Evolutionary conservation across 2,329 filamentous ascomycete genomes (phyloP).

Genomic region (Penicillium aurantiogriseum): DNA sequence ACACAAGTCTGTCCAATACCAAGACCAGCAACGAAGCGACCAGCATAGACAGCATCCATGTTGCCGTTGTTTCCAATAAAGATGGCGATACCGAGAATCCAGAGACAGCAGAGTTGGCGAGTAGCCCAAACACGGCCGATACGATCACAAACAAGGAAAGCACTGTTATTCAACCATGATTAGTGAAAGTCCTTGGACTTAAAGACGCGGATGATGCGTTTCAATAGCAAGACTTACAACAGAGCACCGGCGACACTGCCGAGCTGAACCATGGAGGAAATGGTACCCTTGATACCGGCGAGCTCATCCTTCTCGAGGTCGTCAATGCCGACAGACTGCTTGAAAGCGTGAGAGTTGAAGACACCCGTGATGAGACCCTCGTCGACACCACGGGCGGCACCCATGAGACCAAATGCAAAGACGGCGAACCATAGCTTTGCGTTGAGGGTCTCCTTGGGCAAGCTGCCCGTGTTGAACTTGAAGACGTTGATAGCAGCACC

Average conservation of each 20-base stretch:
- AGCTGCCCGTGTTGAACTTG: slow-evolving; percentile 58
- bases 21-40: slow-evolving; percentile 64
- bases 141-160: slow-evolving; percentile 59
- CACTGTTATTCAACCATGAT: slow-evolving; percentile 48
- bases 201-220: not conserved
- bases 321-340: slow-evolving; percentile 45
- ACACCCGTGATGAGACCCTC: slow-evolving; percentile 71
- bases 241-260: slow-evolving; percentile 64
- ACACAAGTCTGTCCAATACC: slow-evolving; percentile 67
- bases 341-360: slow-evolving; percentile 61
- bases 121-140: slow-evolving; percentile 65
- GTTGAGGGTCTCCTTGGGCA: slow-evolving; percentile 67
- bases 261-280: slow-evolving; percentile 74
- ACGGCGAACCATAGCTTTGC: slow-evolving; percentile 73
- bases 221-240: not conserved
- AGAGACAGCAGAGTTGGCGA: slow-evolving; percentile 56
- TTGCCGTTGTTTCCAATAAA: slow-evolving; percentile 59
- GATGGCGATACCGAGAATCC: slow-evolving; percentile 59
- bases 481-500: slow-evolving; percentile 34
- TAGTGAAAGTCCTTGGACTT: not conserved
- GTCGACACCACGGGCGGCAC: slow-evolving; percentile 69
- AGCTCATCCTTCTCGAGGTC: slow-evolving; percentile 2
- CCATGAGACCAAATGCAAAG: slow-evolving; percentile 66
- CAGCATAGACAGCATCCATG: slow-evolving; percentile 60
- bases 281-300: slow-evolving; percentile 67